Conservation (phyloP, 2,329 filamentous ascomycete genomes). For the Fusarium odoratissimum region DNA sequence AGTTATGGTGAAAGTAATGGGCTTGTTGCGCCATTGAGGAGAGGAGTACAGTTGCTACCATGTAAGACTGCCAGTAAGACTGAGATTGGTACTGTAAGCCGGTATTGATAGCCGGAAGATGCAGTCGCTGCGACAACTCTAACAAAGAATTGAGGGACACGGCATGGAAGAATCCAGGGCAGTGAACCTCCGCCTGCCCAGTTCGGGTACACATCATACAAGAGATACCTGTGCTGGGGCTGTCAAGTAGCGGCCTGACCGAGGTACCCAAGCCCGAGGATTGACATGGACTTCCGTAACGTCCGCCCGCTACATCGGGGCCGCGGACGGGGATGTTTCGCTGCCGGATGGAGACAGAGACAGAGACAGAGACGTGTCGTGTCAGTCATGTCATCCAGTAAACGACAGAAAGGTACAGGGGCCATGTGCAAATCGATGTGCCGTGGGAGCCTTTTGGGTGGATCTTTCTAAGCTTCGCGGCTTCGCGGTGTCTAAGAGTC, state of each 20-base stretch:
- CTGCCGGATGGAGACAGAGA: background rate
- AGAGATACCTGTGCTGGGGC: conserved; percentile 24
- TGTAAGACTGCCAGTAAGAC: background rate
- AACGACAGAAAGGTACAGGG: conserved; percentile 17
- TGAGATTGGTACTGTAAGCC: background rate
- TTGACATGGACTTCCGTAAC: conserved; percentile 27
- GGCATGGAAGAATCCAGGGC: conserved; percentile 9
- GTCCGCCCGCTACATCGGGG: conserved; percentile 18
- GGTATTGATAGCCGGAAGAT: conserved; percentile 8
- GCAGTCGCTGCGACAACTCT: conserved; percentile 8
- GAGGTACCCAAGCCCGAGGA: conserved; percentile 35
- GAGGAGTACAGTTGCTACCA: background rate
- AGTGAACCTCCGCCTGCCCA: conserved; percentile 11
- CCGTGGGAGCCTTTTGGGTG: conserved; percentile 20
- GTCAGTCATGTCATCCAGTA: conserved; percentile 2
- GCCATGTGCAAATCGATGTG: conserved; percentile 29
- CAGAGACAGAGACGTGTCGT: background rate
- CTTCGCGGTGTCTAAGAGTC: conserved; percentile 38
- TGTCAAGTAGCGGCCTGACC: conserved; percentile 11
- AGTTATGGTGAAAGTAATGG: background rate
- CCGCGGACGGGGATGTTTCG: conserved; percentile 26
- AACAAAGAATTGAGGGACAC: background rate
- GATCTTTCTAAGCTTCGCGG: conserved; percentile 33
- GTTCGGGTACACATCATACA: conserved; percentile 27
- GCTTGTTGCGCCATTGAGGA: conserved; percentile 10